Evolutionary conservation across 2,329 filamentous ascomycete genomes (phyloP), one percentile per base, ranked within the genome.

Genomic region (Scorias spongiosa): DNA sequence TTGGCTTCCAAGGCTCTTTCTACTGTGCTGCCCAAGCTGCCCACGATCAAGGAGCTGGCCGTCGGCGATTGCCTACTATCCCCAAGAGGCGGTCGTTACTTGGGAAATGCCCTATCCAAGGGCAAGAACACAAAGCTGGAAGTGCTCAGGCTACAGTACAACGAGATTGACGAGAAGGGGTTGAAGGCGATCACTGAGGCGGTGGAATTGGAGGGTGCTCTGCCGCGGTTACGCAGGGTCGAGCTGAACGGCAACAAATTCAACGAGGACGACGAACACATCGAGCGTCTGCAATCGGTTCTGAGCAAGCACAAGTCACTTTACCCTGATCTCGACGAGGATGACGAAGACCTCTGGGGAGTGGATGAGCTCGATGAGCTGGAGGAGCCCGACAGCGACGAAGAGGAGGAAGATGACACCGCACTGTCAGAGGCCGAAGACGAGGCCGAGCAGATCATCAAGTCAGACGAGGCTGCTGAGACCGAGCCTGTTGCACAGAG

Each of bases 191-290:
- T 98, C 43, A 74, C 80, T 2, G 67, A 74, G 15, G 84, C 84
- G 2, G 78, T 78, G 4, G 76, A 77, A 54, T 67, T 73, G 8
- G 47, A 45, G 5, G 46, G 49, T 6, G 71, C 72, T 2, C 72
- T 98, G 8, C 87, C 86, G 1, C 74, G 75, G 10, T 68, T 98
- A 51, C 82, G 81, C 66, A 80, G 88, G 55, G 76, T 98, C 41
- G 91, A 96, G 66, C 69, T 98, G 52, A 96, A 98, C 61, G 91
- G 91, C 42, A 98, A 98, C 69, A 91, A 86, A 60, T 94, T 98
- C 55, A 70, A 75, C 8, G 88, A 95, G 62, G 86, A 93, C 2
- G 86, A 96, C 54, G 70, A 75, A 40, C 76, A 76, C 26, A 72
- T 95, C 37, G 65, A 76, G 48, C 70, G 69, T 17, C 69, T 96